A percentile compares a stretch with the other conserved stretches of the same genome.
Conservation (phyloP, 2,329 filamentous ascomycete genomes). For the Cladosporium velox region DNA sequence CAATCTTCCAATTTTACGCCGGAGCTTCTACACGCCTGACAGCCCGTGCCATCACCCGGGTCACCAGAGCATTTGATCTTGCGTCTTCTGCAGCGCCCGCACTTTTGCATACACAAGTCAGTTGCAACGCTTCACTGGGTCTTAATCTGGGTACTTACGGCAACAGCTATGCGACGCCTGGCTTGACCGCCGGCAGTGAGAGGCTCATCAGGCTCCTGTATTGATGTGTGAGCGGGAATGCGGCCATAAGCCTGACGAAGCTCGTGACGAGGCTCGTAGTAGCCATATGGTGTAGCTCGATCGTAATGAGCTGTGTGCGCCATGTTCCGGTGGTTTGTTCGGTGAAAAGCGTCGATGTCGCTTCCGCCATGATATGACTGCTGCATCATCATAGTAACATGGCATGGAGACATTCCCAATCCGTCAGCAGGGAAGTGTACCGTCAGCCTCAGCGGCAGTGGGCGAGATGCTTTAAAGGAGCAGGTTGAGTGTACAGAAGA, state of each 20-base stretch:
- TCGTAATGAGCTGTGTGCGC: constrained; percentile 31
- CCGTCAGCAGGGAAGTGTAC: constrained; percentile 18
- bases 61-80: constrained; percentile 96
- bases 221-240: constrained; percentile 27
- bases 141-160: constrained; percentile 43
- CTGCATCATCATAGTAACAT: constrained; percentile 34
- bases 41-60: constrained; percentile 72
- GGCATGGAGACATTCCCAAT: constrained; percentile 21
- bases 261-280: constrained; percentile 32
- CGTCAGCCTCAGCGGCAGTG: not conserved
- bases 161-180: constrained; percentile 56
- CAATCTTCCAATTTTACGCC: constrained; percentile 64
- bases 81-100: constrained; percentile 82
- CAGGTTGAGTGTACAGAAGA: constrained; percentile 9
- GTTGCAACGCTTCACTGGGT: not conserved
- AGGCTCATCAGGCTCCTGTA: constrained; percentile 40
- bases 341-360: constrained; percentile 32
- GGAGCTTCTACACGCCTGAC: constrained; percentile 77
- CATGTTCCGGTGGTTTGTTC: constrained; percentile 16
- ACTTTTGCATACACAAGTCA: constrained; percentile 56
- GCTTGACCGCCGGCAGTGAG: constrained; percentile 38
- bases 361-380: constrained; percentile 33
- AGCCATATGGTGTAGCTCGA: constrained; percentile 30
- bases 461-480: not conserved
- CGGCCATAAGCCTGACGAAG: constrained; percentile 31